Percentiles rank a stretch among this genome's conserved stretches.
These are phyloP conservation scores for Mrakiaceae sp. DNA, from an alignment of 1,284 basidiomycete species.

Conservation along the genomic window DNA sequence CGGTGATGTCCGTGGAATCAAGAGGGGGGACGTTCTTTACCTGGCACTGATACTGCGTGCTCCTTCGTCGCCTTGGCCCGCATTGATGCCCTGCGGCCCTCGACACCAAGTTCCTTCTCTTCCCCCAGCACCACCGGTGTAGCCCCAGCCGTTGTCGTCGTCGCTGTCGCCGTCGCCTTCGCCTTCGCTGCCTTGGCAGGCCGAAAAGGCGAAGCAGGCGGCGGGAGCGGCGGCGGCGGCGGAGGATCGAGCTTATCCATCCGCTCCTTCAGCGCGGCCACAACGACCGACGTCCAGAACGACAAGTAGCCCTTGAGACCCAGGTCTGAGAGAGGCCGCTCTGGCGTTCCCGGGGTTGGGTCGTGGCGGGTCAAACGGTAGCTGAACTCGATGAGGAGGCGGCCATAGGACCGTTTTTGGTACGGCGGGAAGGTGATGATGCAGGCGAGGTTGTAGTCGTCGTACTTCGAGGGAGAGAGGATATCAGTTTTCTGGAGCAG, in stretches of 20 bases:
- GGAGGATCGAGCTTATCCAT: conserved; percentile 3
- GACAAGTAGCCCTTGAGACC: conserved; percentile 83
- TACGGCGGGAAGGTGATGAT: conserved; percentile 92
- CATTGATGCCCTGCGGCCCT: conserved; percentile 19
- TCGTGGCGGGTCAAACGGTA: conserved; percentile 76
- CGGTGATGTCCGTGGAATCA: neutral
- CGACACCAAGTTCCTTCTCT: conserved; percentile 12
- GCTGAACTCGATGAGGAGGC: conserved; percentile 96
- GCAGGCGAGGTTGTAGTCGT: conserved; percentile 94
- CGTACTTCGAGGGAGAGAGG: conserved; percentile 49
- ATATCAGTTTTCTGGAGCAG: conserved; percentile 51
- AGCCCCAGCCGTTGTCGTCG: neutral
- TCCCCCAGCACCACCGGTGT: neutral
- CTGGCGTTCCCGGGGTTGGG: conserved; percentile 79
- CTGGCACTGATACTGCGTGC: neutral
- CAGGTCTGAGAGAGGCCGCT: conserved; percentile 86
- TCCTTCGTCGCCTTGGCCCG: neutral
- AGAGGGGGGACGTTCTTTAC: neutral
- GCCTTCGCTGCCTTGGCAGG: neutral
- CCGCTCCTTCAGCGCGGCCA: conserved; percentile 60
- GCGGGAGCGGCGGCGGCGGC: conserved; percentile 11
- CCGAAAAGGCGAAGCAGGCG: conserved; percentile 8
- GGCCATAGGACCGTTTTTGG: conserved; percentile 81
- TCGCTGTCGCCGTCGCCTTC: conserved; percentile 12
- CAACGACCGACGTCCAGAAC: conserved; percentile 76